Base-by-base conservation (phyloP, 257 asterid species). In the Solanum stenotomum region DNA sequence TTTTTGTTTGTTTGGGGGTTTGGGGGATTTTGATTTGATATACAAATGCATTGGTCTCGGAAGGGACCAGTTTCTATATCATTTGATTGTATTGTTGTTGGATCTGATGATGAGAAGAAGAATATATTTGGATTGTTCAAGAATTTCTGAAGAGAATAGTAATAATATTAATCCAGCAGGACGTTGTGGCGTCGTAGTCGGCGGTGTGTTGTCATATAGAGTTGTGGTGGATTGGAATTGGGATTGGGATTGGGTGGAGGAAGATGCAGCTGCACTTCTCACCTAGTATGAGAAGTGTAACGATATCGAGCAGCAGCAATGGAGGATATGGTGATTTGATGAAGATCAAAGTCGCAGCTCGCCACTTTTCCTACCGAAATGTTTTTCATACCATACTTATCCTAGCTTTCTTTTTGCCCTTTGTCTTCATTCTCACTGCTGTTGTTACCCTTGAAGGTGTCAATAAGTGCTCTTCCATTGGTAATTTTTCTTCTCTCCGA, bases 191-290 rank as follows among this genome's bases (percentile, higher is more conserved):
- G 88, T 34, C 2, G 52, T 74, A 72, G 77, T 70, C 12, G 77
- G 79, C 79, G 79, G 79, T 33, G 79, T 33, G 7, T 18, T 72
- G 79, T 72, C 79, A 8, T 33, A 31, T 33, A 67, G 76, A 59
- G 88, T 77, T 83, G 87, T 46, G 89, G 88, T 85, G 61, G 87
- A 74, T 88, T 68, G 68, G 89, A 61, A 78, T 85, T 67, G 46
- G 65, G 83, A 65, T 88, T 56, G 70, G 89, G 42, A 70, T 81
- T 67, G 40, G 90, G 86, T 82, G 90, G 93, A 92, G 94, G 98
- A 70, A 94, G 98, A 97, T 97, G 99, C 99, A 96, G 99, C 99
- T 97, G 97, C 99, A 95, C 96, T 96, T 97, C 95, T 97, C 99
- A 92, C 98, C 99, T 93, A 94, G 98, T 97, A 97, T 96, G 99